Percentiles rank a stretch among this genome's conserved stretches.
These are phyloP conservation scores for Euphorbia neoarborescens DNA, from an alignment of 441 rosid species.

Conservation along the genomic window DNA sequence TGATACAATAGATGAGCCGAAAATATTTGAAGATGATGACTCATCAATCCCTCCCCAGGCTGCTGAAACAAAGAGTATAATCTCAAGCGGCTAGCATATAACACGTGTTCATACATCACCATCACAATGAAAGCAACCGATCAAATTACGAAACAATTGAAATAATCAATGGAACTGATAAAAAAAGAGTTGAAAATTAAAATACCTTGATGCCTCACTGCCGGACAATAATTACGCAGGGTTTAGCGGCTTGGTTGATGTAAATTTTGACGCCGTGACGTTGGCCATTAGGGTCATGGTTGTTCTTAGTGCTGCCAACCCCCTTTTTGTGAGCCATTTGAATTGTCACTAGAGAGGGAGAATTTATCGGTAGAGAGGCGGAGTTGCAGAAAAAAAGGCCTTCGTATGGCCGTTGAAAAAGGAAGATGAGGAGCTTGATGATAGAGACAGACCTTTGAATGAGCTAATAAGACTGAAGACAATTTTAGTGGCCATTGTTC, in stretches of 20 bases:
- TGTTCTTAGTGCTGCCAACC: conserved; percentile 94
- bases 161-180: not conserved
- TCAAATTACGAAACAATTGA: too few species aligned
- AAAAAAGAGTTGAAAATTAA: not conserved
- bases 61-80: too few species aligned
- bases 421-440: conserved; percentile 46
- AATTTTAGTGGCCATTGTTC: conserved; percentile 25
- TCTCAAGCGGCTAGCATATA: too few species aligned
- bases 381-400: conserved; percentile 26
- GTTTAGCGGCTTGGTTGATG: conserved; percentile 84
- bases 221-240: conserved; percentile 82
- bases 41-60: too few species aligned
- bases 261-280: conserved; percentile 85
- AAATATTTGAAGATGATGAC: too few species aligned
- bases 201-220: conserved; percentile 93
- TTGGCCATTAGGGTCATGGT: conserved; percentile 81
- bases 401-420: conserved; percentile 45
- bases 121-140: too few species aligned
- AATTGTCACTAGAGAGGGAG: conserved; percentile 52
- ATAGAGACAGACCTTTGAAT: conserved; percentile 55
- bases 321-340: conserved; percentile 95
- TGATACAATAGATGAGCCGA: too few species aligned
- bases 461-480: conserved; percentile 46
- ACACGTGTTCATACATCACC: too few species aligned
- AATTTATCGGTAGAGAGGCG: conserved; percentile 35